These are phyloP conservation scores for Phytophthora nicotianae DNA, from an alignment of 352 stramenopile species.

Conservation along the genomic window DNA sequence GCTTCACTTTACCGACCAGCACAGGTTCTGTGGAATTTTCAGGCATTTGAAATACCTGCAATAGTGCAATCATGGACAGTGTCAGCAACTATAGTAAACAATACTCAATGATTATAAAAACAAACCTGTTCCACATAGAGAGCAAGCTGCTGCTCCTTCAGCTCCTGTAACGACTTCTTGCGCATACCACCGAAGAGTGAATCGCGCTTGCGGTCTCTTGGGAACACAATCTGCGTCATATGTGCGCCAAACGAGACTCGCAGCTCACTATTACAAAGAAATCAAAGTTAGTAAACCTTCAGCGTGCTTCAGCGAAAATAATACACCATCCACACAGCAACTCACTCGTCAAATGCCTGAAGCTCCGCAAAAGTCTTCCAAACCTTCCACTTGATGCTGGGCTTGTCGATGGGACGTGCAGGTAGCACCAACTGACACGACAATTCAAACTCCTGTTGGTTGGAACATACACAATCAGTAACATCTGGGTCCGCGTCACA, in stretches of 20 bases:
- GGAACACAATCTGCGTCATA: conserved; percentile 68
- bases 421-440: conserved; percentile 72
- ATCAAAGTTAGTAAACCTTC: conserved; percentile 10
- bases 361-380: conserved; percentile 77
- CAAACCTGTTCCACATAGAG: conserved; percentile 71
- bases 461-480: conserved; percentile 13
- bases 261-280: conserved; percentile 48
- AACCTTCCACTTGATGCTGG: conserved; percentile 78
- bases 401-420: conserved; percentile 56
- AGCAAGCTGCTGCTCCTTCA: conserved; percentile 75
- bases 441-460: conserved; percentile 67
- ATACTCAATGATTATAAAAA: neutral
- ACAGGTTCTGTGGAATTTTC: conserved; percentile 46
- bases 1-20: conserved; percentile 50
- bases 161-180: conserved; percentile 68
- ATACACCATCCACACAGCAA: neutral
- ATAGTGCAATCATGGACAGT: neutral
- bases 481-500: conserved; percentile 10
- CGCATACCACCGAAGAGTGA: conserved; percentile 72
- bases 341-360: conserved; percentile 76
- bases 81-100: conserved; percentile 9
- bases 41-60: conserved; percentile 59
- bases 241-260: conserved; percentile 49
- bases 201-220: conserved; percentile 71
- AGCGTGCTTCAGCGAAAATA: neutral